phyloP scores from a whole-genome alignment of 139 green algal species.

The Zygnema cylindricum region DNA sequence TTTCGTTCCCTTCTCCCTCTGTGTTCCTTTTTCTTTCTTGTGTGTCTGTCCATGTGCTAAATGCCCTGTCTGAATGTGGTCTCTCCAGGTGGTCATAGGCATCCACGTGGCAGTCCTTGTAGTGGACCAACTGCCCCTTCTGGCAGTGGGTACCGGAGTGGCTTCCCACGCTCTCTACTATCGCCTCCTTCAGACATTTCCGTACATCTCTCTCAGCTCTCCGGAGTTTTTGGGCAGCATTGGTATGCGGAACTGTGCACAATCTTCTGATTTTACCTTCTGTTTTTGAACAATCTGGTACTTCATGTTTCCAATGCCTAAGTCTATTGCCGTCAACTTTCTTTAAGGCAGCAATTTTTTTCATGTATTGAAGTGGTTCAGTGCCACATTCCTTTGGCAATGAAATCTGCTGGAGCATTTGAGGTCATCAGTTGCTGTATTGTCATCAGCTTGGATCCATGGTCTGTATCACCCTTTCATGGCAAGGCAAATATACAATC shows the following conservation, averaged over 20 bases:
- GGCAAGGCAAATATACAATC: no score
- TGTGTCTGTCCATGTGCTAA: no score
- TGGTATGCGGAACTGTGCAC: background rate
- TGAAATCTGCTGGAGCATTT: no score
- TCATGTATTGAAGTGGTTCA: no score
- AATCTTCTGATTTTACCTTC: background rate
- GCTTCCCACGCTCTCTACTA: conserved; percentile 48
- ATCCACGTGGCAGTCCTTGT: conserved; percentile 56
- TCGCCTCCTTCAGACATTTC: conserved; percentile 59
- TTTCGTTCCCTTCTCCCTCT: no score
- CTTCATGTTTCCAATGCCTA: background rate
- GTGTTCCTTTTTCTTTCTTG: no score
- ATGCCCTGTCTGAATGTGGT: no score
- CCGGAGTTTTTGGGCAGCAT: conserved; percentile 55
- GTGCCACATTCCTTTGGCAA: no score
- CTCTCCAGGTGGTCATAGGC: conserved; percentile 30
- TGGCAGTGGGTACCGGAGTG: conserved; percentile 22
- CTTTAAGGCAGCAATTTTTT: no score
- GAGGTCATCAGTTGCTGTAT: no score
- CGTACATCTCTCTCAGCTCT: conserved; percentile 61
- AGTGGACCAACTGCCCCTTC: conserved; percentile 55
- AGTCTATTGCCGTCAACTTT: background rate
- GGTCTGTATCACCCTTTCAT: no score
- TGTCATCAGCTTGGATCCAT: no score
- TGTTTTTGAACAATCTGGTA: background rate